Evolutionary conservation across 116 monocot genomes (phyloP), one percentile per base, ranked within the genome.

Genomic region (Phalaenopsis hybrid): DNA sequence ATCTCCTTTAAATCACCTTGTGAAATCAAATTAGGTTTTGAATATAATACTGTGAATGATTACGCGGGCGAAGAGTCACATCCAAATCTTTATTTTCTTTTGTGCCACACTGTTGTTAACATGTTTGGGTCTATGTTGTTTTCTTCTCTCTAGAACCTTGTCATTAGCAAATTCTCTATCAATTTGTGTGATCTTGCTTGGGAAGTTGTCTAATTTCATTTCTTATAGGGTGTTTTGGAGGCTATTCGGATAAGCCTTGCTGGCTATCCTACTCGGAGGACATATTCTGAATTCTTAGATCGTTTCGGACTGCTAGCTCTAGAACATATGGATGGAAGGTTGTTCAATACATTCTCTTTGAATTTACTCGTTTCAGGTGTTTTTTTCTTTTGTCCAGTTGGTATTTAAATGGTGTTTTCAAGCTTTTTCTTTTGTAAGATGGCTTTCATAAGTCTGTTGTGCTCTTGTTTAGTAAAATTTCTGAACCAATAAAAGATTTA

Each of bases 211-310:
- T 72, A 28, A 37, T 41, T 72, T 72, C 37, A 16, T 5, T 72
- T 33, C 37, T 37, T 83, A 15, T 82, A 97, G 97, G 97, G 97
- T 85, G 97, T 97, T 74, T 81, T 94, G 41, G 97, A 97, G 80
- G 97, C 97, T 86, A 88, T 97, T 84, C 87, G 97, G 57, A 97
- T 97, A 78, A 97, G 97, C 81, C 93, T 97, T 85, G 97, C 97
- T 59, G 97, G 97, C 68, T 97, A 94, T 89, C 97, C 94, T 77
- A 97, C 94, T 82, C 85, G 97, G 49, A 97, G 91, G 82, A 89
- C 86, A 52, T 97, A 94, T 74, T 86, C 93, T 37, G 97, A 97
- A 81, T 97, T 97, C 83, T 79, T 94, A 46, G 89, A 97, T 90
- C 94, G 97, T 37, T 97, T 91, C 92, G 97, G 94, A 74, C 44